These are phyloP conservation scores for Pseudogymnoascus sp. DNA, from an alignment of 2,329 filamentous ascomycete species.

Conservation along the genomic window DNA sequence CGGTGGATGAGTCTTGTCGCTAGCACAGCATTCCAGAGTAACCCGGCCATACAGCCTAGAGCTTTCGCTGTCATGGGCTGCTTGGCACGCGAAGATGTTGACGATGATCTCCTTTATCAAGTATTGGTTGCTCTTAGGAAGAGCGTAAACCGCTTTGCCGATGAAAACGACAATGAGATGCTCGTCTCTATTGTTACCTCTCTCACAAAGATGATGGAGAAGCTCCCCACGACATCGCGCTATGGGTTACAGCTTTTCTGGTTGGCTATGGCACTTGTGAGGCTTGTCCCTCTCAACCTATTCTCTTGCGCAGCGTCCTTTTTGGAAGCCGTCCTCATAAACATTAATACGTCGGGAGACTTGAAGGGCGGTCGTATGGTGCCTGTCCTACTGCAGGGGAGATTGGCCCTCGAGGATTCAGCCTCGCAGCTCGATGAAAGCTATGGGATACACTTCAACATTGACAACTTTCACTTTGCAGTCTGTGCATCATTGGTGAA, in stretches of 20 bases:
- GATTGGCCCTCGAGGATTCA: constrained; percentile 53
- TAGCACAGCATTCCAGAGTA: constrained; percentile 66
- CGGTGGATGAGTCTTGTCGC: constrained; percentile 68
- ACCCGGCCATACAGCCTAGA: constrained; percentile 61
- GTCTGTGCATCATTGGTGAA: constrained; percentile 58
- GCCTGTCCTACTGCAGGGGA: constrained; percentile 52
- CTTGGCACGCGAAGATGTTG: constrained; percentile 62
- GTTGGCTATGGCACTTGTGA: constrained; percentile 59
- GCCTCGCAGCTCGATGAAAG: constrained; percentile 55
- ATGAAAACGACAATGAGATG: constrained; percentile 60
- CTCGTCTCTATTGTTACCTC: constrained; percentile 60
- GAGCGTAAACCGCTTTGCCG: constrained; percentile 57
- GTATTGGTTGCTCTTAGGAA: constrained; percentile 61
- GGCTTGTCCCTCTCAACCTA: constrained; percentile 53
- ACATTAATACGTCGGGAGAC: constrained; percentile 55
- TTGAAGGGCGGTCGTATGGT: constrained; percentile 54
- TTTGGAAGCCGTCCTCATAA: constrained; percentile 56
- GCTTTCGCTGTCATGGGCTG: constrained; percentile 68
- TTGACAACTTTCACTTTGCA: constrained; percentile 60
- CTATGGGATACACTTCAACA: constrained; percentile 58
- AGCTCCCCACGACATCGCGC: constrained; percentile 57
- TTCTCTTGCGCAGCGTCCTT: constrained; percentile 62
- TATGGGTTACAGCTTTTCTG: constrained; percentile 65
- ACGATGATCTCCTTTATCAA: constrained; percentile 64
- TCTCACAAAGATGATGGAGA: constrained; percentile 64